Base-by-base conservation (phyloP, 2,329 filamentous ascomycete species). In the Grosmannia serpens region DNA sequence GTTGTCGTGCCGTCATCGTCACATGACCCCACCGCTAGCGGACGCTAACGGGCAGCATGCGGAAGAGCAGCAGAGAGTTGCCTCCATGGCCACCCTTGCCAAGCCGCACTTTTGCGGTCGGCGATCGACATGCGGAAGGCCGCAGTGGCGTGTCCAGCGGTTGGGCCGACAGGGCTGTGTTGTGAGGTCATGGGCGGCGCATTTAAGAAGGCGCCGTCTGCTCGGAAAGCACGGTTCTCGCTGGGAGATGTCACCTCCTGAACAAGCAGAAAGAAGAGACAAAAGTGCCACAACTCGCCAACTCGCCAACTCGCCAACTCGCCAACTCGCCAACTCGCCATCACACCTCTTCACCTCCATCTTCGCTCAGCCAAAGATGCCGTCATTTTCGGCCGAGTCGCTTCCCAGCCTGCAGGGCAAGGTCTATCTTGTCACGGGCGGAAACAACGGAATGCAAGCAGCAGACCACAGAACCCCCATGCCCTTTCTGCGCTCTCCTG, bases 361-460 rank as follows among this genome's bases (percentile, higher is more conserved):
- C 24, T 26, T 10, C 22, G 4, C 46, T 9, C 13, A 20, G 65
- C 62, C 50, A 61, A 15, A 62, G 57, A 38, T 50, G 11, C 51
- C 64, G 4, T 60, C 47, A 3, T 76, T 75, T 63, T 65, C 72
- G 63, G 71, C 71, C 10, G 69, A 73, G 38, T 67, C 66, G 55
- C 70, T 77, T n/a, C 74, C 74, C 10, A 64, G 72, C 59, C 73
- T 78, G 53, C 62, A 63, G 31, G 74, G 71, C 27, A 74, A 72
- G 64, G 70, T 75, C 17, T 76, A 69, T 58, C 67, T 77, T 53
- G 73, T 77, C 60, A 77, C 75, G 17, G 74, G 74, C 47, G 73
- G 73, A 0, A 76, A 75, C 59, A 69, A 74, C 13, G 75, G 74
- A 64, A 74, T 76, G 73, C 74, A 64, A 64, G 71, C 69, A 57